phyloP scores from a whole-genome alignment of 2,329 filamentous ascomycete genomes.

The Hirsutella thompsonii region DNA sequence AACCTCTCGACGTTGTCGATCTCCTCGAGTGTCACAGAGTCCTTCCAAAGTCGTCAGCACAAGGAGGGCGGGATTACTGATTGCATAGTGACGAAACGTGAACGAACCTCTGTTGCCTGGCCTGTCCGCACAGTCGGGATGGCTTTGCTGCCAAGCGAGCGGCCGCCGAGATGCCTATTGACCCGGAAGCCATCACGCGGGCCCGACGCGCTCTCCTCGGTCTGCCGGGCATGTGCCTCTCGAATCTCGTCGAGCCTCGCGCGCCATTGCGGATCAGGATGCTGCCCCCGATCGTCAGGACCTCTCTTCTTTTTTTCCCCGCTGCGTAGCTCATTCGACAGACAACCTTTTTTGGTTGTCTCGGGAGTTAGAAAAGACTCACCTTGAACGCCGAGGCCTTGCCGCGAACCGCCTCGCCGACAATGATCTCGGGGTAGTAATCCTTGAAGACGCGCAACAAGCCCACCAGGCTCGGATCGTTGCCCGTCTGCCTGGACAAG shows the following conservation, averaged over 20 bases:
- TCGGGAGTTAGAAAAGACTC: conserved; percentile 3
- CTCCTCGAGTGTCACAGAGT: conserved; percentile 61
- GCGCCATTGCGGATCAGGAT: conserved; percentile 68
- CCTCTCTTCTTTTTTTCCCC: too few relatives aligned
- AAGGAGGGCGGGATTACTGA: neutral
- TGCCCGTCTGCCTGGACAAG: conserved; percentile 47
- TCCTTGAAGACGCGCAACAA: conserved; percentile 77
- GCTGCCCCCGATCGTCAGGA: conserved; percentile 36
- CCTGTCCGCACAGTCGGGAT: conserved; percentile 63
- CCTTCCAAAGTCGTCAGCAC: conserved; percentile 21
- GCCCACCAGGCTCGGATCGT: conserved; percentile 62
- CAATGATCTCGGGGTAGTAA: conserved; percentile 80
- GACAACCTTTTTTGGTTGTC: neutral
- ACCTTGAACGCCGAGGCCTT: conserved; percentile 51
- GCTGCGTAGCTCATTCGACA: too few relatives aligned
- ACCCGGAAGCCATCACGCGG: conserved; percentile 48
- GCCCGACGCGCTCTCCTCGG: conserved; percentile 20
- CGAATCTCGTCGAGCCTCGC: conserved; percentile 56
- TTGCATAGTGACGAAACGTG: too few relatives aligned
- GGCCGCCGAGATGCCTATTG: conserved; percentile 29
- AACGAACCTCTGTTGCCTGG: conserved; percentile 58
- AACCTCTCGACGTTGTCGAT: conserved; percentile 59
- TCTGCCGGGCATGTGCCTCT: conserved; percentile 37
- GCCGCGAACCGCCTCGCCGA: conserved; percentile 52
- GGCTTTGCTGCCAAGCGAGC: conserved; percentile 21